Percentiles rank a stretch among this genome's conserved stretches.
These are phyloP conservation scores for Cystobasidiopsis lactophilus DNA, from an alignment of 768 basidiomycete genomes.

Conservation along the genomic window DNA sequence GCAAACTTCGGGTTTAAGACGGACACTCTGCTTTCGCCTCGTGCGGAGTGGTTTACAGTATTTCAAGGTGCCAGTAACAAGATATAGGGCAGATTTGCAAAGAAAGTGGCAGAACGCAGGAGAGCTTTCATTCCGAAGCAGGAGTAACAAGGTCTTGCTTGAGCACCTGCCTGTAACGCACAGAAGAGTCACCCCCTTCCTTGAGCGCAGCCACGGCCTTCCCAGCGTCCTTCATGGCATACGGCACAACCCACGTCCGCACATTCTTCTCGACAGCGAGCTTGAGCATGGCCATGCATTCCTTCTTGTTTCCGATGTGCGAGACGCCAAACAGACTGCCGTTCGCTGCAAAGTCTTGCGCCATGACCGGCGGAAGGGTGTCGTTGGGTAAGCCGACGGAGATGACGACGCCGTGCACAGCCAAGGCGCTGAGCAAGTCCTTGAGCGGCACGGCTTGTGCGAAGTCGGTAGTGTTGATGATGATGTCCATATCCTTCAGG, in stretches of 20 bases:
- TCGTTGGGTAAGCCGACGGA: conserved; percentile 26
- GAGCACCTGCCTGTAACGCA: conserved; percentile 3
- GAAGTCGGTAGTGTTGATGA: conserved; percentile 7
- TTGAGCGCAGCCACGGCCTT: conserved; percentile 14
- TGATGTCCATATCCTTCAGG: conserved; percentile 23
- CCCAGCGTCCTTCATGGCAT: conserved; percentile 15
- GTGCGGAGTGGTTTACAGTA: no score
- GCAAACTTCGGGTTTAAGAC: no score
- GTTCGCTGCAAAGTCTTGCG: conserved; percentile 15
- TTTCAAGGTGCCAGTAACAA: no score
- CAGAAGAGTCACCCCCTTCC: neutral
- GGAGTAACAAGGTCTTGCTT: conserved; percentile 7
- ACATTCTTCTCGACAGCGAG: conserved; percentile 34
- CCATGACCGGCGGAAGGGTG: conserved; percentile 10
- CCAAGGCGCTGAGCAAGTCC: conserved; percentile 34
- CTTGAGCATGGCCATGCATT: conserved; percentile 36
- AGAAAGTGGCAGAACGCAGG: no score
- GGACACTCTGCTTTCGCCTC: no score
- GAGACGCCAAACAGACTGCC: conserved; percentile 20
- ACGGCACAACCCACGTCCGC: conserved; percentile 25
- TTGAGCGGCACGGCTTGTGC: conserved; percentile 28
- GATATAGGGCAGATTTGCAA: no score
- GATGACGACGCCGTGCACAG: conserved; percentile 34
- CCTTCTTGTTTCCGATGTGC: conserved; percentile 38
- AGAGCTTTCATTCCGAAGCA: no score